A percentile compares a stretch with the other conserved stretches of the same genome.
Evolutionary conservation across 2,329 filamentous ascomycete genomes (phyloP).

Genomic region (Macrophomina tecta): DNA sequence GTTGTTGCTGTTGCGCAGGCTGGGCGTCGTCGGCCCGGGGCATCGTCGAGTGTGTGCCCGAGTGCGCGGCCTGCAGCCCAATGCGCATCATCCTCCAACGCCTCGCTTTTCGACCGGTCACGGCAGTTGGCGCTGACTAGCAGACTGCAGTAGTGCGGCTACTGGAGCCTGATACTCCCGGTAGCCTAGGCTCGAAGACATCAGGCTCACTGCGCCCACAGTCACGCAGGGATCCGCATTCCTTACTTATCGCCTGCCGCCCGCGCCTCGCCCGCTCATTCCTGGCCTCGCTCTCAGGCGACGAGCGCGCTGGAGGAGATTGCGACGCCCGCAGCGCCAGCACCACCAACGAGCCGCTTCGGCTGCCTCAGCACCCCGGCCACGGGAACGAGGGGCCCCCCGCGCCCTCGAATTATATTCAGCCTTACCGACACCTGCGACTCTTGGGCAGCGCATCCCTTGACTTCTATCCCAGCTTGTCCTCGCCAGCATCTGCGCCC

Average conservation of each 20-base stretch:
- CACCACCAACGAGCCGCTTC: conserved; percentile 16
- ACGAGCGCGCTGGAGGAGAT: conserved; percentile 22
- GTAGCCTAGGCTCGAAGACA: conserved; percentile 3
- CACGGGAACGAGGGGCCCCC: conserved; percentile 3
- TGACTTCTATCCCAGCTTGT: conserved; percentile 11
- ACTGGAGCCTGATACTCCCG: conserved; percentile 8
- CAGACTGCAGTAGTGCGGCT: conserved; percentile 29
- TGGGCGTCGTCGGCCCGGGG: neutral
- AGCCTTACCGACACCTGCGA: conserved; percentile 28
- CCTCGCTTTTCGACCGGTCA: conserved; percentile 24
- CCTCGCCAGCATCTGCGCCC: neutral
- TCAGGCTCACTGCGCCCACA: conserved; percentile 14
- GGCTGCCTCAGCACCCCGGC: conserved; percentile 19
- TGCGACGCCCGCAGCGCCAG: conserved; percentile 25
- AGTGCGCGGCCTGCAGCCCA: conserved; percentile 19
- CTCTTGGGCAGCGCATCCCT: conserved; percentile 7
- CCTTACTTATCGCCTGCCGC: conserved; percentile 26
- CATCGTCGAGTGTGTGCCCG: conserved; percentile 12
- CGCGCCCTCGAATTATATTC: conserved; percentile 21
- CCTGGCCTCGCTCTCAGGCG: conserved; percentile 20
- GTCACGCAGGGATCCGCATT: conserved; percentile 19
- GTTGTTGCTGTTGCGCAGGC: neutral
- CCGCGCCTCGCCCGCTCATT: conserved; percentile 5
- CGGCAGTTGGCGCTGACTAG: conserved; percentile 21
- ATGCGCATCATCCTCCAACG: conserved; percentile 22